Percentiles rank a stretch among this genome's conserved stretches.
phyloP scores from a whole-genome alignment of 768 basidiomycete genomes.

The Phanerodontia chrysosporium region DNA sequence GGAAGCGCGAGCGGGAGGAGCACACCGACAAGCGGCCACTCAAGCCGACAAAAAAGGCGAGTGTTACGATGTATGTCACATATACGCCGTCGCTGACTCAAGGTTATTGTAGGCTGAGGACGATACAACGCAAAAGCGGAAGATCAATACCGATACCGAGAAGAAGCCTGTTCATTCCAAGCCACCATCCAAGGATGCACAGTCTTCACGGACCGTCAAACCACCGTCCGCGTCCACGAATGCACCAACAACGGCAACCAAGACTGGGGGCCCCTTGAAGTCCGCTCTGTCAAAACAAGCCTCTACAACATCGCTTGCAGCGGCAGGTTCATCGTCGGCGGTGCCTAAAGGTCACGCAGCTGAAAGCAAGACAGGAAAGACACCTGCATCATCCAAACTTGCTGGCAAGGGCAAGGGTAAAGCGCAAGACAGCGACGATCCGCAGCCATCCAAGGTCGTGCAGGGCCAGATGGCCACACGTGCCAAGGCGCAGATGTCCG shows the following conservation, averaged over 20 bases:
- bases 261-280: constrained; percentile 28
- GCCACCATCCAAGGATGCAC: constrained; percentile 51
- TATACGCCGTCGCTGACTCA: neutral
- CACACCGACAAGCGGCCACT: constrained; percentile 63
- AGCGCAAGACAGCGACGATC: constrained; percentile 50
- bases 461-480: constrained; percentile 72
- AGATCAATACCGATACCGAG: constrained; percentile 46
- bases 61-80: neutral
- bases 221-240: constrained; percentile 14
- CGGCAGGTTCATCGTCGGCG: constrained; percentile 10
- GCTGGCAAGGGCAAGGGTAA: constrained; percentile 40
- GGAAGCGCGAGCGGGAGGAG: constrained; percentile 82
- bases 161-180: constrained; percentile 55
- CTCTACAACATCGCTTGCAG: constrained; percentile 12
- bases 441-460: constrained; percentile 60
- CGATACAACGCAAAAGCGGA: constrained; percentile 69
- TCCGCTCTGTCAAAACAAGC: constrained; percentile 36
- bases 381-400: constrained; percentile 30
- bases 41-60: constrained; percentile 57
- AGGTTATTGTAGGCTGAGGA: constrained; percentile 50
- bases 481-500: constrained; percentile 62
- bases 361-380: constrained; percentile 18
- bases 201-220: constrained; percentile 28
- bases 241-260: constrained; percentile 12
- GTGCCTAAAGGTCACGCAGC: constrained; percentile 7